These are phyloP conservation scores for Tetradesmus lagerheimii DNA, from an alignment of 139 green algal species.

Conservation along the genomic window DNA sequence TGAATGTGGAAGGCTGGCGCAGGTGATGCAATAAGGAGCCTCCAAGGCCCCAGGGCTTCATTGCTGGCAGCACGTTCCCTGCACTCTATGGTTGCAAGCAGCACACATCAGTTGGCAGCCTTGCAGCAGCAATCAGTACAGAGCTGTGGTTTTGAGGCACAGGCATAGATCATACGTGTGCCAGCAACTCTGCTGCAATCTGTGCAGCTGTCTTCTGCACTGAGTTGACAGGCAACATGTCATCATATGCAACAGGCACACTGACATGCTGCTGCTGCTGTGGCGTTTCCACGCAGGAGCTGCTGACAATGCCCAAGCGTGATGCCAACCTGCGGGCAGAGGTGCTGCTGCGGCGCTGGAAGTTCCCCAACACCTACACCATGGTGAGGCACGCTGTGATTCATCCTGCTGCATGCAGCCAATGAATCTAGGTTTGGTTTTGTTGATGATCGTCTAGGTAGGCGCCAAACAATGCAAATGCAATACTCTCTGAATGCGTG, in stretches of 20 bases:
- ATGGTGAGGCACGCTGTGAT: neutral
- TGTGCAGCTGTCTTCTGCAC: neutral
- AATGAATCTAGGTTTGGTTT: too few species aligned
- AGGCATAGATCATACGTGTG: neutral
- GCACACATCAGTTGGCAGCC: too few species aligned
- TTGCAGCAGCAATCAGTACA: neutral
- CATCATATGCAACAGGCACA: too few species aligned
- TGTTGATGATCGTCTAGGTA: too few species aligned
- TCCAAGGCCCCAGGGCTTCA: too few species aligned
- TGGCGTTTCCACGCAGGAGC: slow-evolving; percentile 35
- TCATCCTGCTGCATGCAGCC: too few species aligned
- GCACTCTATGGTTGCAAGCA: too few species aligned
- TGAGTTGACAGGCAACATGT: too few species aligned
- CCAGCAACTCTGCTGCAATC: neutral
- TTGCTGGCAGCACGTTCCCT: too few species aligned
- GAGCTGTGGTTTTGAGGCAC: neutral
- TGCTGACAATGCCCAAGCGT: slow-evolving; percentile 37
- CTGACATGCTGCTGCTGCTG: neutral
- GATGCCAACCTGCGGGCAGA: slow-evolving; percentile 48
- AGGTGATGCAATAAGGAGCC: too few species aligned
- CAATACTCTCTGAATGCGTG: too few species aligned
- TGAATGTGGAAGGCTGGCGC: slow-evolving; percentile 15
- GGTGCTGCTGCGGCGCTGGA: slow-evolving; percentile 50
- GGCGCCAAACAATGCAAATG: too few species aligned
- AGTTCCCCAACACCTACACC: slow-evolving; percentile 68